Base-by-base conservation (phyloP, 768 basidiomycete species). In the Lactarius pseudohatsudake region DNA sequence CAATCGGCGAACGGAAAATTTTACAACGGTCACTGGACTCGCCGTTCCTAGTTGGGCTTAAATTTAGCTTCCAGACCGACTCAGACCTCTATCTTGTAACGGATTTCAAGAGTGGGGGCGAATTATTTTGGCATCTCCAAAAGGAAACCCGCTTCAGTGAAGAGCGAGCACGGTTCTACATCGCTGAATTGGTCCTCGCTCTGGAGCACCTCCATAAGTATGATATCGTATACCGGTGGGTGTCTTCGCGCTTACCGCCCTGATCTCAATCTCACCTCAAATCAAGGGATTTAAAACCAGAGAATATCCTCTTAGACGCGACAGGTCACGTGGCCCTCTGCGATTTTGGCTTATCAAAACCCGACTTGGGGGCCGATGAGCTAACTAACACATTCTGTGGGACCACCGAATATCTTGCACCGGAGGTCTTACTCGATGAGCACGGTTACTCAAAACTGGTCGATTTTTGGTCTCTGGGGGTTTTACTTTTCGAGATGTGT, bases 311-410 rank as follows among this genome's bases (percentile, higher is more conserved):
- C 47, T 82, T 99, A 50, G 97, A 99, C 73, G 96, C 97, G 13
- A 98, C 96, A 0, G 97, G 97, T 13, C 97, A 99, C 74, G 93
- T 99, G 69, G 96, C 97, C 2, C 85, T 99, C 1, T 99, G 97
- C 77, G 97, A 99, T 76, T 99, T 99, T 77, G 97, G 97, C 7
- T 82, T 99, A 20, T 98, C 96, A 64, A 98, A 99, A 76, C 93
- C 95, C 43, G 94, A 98, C 80, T 81, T 98, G 3, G 88, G 90
- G 0, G 83, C 94, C 4, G 94, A 96, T 75, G 92, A 98, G 75
- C 83, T 99, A 65, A 98, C 97, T n/a, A 98, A 96, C 65, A 98
- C 97, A 1, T 99, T 99, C 76, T 98, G 97, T 75, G 97, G 97
- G 43, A 99, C 97, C 36, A 98, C 97, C 11, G 96, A 94, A 75